phyloP scores from a whole-genome alignment of 805 yeast genomes.

The Soucietia sequanensis region DNA sequence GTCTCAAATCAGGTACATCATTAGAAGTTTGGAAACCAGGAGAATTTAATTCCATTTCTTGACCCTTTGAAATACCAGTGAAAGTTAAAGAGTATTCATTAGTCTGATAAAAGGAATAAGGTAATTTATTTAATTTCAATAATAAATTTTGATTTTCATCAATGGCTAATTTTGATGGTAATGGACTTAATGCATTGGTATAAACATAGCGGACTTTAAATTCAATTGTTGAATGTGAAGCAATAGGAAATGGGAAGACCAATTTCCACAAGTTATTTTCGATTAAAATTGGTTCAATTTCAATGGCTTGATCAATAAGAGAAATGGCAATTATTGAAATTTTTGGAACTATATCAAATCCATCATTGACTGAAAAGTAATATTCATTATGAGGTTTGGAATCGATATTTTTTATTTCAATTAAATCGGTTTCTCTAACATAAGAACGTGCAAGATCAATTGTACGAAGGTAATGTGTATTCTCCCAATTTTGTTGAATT shows the following conservation, averaged over 20 bases:
- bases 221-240: conserved; percentile 55
- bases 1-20: conserved; percentile 29
- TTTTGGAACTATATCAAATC: conserved; percentile 41
- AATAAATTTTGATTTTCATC: conserved; percentile 60
- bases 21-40: conserved; percentile 12
- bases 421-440: conserved; percentile 56
- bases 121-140: conserved; percentile 52
- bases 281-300: conserved; percentile 14
- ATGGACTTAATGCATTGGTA: conserved; percentile 50
- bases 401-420: conserved; percentile 60
- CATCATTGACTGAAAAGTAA: conserved; percentile 53
- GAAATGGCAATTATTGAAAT: conserved; percentile 46
- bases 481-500: conserved; percentile 45
- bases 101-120: conserved; percentile 64
- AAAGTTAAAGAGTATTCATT: conserved; percentile 41
- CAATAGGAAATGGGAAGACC: conserved; percentile 60
- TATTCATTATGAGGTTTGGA: conserved; percentile 54
- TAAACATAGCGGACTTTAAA: conserved; percentile 51
- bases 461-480: conserved; percentile 51
- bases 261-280: conserved; percentile 37
- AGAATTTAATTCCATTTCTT: conserved; percentile 39
- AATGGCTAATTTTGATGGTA: conserved; percentile 63
- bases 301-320: conserved; percentile 22
- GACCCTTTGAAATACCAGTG: conserved; percentile 46
- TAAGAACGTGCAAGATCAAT: conserved; percentile 69